These are phyloP conservation scores for Populus hybrid DNA, from an alignment of 441 rosid genomes.

Conservation along the genomic window DNA sequence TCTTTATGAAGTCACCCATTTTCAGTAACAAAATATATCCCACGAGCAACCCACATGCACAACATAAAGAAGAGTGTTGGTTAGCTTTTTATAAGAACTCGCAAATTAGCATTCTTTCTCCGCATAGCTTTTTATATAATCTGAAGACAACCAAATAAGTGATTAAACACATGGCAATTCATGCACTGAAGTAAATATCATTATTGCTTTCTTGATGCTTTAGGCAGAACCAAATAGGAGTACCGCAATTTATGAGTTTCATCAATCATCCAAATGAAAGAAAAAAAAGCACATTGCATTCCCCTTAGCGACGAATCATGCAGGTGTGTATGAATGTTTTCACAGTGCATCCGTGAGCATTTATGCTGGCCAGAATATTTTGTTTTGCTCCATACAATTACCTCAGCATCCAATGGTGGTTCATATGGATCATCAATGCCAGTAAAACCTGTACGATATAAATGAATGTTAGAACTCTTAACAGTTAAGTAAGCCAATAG, in stretches of 20 bases:
- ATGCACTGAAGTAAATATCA: background rate
- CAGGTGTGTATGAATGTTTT: background rate
- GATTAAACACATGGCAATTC: background rate
- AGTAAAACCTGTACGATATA: conserved; percentile 62
- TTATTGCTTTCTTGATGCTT: background rate
- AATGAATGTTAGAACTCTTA: background rate
- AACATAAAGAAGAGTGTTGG: background rate
- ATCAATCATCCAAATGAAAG: background rate
- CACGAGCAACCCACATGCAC: background rate
- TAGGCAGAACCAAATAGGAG: background rate
- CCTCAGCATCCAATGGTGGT: conserved; percentile 79
- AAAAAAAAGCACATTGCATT: background rate
- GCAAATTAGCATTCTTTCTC: background rate
- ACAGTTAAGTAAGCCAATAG: background rate
- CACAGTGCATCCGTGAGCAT: too few species aligned
- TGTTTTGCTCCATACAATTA: conserved; percentile 14
- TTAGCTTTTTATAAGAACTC: background rate
- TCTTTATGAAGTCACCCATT: too few species aligned
- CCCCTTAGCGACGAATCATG: background rate
- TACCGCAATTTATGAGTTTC: background rate
- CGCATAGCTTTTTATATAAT: background rate
- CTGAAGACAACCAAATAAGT: background rate
- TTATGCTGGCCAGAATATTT: background rate
- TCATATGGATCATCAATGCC: conserved; percentile 94
- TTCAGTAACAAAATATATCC: background rate